These are phyloP conservation scores for Yamadazyma sp. DNA, from an alignment of 1,139 yeast genomes.

Conservation along the genomic window DNA sequence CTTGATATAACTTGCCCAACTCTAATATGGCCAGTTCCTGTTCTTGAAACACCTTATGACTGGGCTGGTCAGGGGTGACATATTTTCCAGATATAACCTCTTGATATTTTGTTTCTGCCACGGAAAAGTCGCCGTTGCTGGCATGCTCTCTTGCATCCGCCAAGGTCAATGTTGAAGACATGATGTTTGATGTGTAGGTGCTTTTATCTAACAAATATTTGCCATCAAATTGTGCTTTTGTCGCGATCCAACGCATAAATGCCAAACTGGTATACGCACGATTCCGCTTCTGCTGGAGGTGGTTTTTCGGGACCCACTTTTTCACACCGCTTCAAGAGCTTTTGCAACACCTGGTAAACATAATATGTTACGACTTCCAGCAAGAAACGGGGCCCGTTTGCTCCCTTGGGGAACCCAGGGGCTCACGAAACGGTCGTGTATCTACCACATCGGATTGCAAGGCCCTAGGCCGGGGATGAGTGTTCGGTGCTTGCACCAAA, in stretches of 20 bases:
- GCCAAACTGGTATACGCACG: too few relatives aligned
- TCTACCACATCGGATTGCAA: too few relatives aligned
- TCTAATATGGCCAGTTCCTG: conserved; percentile 67
- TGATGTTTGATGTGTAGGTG: too few relatives aligned
- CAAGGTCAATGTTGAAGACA: conserved; percentile 30
- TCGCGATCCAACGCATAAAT: neutral
- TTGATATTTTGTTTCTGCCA: conserved; percentile 51
- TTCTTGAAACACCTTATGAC: conserved; percentile 26
- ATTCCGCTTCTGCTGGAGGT: too few relatives aligned
- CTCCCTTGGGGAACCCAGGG: too few relatives aligned
- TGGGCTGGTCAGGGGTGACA: conserved; percentile 10
- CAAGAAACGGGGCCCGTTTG: neutral
- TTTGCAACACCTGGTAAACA: too few relatives aligned
- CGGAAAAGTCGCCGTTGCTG: conserved; percentile 42
- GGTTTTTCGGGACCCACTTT: neutral
- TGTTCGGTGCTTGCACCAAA: neutral
- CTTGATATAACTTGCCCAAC: conserved; percentile 59
- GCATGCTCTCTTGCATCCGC: conserved; percentile 60
- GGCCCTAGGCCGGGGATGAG: neutral
- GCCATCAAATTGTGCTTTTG: conserved; percentile 10
- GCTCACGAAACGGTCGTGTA: too few relatives aligned
- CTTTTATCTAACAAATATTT: too few relatives aligned
- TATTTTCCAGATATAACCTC: conserved; percentile 12
- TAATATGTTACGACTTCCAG: too few relatives aligned
- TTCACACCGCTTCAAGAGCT: neutral